Evolutionary conservation across 768 basidiomycete species (phyloP).

Genomic region (Psilocybe subaeruginosa): DNA sequence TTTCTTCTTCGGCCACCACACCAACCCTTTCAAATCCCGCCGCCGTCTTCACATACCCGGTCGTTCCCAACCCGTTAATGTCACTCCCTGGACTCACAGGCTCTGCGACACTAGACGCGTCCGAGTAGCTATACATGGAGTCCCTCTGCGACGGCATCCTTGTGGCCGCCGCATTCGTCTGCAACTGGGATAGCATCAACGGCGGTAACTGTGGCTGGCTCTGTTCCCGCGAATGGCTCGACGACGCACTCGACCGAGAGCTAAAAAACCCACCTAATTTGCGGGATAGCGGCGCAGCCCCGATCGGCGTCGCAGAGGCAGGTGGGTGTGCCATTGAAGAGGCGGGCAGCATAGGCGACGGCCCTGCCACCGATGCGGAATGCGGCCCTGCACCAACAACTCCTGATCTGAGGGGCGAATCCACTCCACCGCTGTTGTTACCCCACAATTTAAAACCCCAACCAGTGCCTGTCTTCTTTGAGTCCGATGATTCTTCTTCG

Average conservation of each 20-base stretch:
- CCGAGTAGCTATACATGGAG: slow-evolving; percentile 56
- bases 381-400: slow-evolving; percentile 5
- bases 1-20: slow-evolving; percentile 31
- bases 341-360: slow-evolving; percentile 5
- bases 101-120: slow-evolving; percentile 59
- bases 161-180: slow-evolving; percentile 32
- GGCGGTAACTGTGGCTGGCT: slow-evolving; percentile 11
- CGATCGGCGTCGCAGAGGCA: slow-evolving; percentile 23
- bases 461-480: slow-evolving; percentile 37
- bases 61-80: slow-evolving; percentile 31
- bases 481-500: slow-evolving; percentile 32
- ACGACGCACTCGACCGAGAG: slow-evolving; percentile 57
- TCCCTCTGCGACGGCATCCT: slow-evolving; percentile 31
- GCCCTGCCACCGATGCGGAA: slow-evolving; percentile 15
- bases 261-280: slow-evolving; percentile 77
- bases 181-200: slow-evolving; percentile 29
- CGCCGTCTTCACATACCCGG: slow-evolving; percentile 14
- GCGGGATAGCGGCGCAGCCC: slow-evolving; percentile 52
- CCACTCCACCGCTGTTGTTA: slow-evolving; percentile 10
- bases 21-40: slow-evolving; percentile 17
- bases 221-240: slow-evolving; percentile 29
- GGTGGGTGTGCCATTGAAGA: slow-evolving; percentile 14
- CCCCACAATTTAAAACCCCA: slow-evolving; percentile 79
- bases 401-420: slow-evolving; percentile 16
- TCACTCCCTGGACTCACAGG: slow-evolving; percentile 59